These are phyloP conservation scores for Chimonanthus salicifolius DNA, from an alignment of 164 flowering plant genomes.

Conservation along the genomic window DNA sequence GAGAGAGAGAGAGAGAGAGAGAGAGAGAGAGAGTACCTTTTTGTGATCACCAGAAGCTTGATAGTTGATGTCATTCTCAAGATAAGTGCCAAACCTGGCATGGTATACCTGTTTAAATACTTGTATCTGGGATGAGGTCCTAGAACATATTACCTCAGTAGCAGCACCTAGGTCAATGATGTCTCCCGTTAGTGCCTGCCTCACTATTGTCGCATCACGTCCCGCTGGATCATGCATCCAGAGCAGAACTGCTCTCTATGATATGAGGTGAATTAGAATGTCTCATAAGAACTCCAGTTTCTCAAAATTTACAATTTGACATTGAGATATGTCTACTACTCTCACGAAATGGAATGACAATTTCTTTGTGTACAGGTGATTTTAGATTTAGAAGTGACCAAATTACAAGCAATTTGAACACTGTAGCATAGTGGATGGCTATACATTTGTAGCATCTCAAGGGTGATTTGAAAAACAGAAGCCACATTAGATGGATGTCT, in stretches of 20 bases:
- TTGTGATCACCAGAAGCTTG: constrained; percentile 53
- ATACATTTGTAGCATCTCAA: too few relatives aligned
- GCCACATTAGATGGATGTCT: too few relatives aligned
- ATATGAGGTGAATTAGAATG: background rate
- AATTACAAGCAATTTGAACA: too few relatives aligned
- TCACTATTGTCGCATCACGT: constrained; percentile 55
- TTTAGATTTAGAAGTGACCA: too few relatives aligned
- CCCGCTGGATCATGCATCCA: constrained; percentile 73
- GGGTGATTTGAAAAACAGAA: too few relatives aligned
- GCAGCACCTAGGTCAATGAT: constrained; percentile 38
- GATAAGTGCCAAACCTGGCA: constrained; percentile 30
- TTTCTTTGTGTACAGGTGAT: too few relatives aligned
- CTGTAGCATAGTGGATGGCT: too few relatives aligned
- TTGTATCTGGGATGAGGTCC: constrained; percentile 64
- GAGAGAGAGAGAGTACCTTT: constrained; percentile 33
- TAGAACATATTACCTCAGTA: constrained; percentile 80
- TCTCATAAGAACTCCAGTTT: background rate
- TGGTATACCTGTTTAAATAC: constrained; percentile 48
- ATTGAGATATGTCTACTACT: background rate
- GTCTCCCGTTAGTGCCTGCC: constrained; percentile 37
- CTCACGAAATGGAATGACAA: background rate
- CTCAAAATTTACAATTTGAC: background rate
- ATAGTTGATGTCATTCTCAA: constrained; percentile 56
- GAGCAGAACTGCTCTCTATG: constrained; percentile 59
- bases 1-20: constrained; percentile 9